Evolutionary conservation across 2,329 filamentous ascomycete species (phyloP).

Genomic region (Stemphylium beticola): DNA sequence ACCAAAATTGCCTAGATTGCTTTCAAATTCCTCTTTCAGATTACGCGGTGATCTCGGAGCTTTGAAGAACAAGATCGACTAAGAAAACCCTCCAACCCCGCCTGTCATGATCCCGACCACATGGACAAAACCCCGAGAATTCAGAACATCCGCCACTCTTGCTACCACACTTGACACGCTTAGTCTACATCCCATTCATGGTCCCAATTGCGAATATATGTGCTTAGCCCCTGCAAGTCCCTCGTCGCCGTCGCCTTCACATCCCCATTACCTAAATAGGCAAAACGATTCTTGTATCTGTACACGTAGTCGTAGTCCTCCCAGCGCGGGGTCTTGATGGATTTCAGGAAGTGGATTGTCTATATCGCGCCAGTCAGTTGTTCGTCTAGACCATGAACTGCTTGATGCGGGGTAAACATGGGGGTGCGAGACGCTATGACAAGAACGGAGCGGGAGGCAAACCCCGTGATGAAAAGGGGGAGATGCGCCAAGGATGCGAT

Average conservation of each 20-base stretch:
- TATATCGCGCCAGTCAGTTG: conserved; percentile 36
- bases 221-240: conserved; percentile 51
- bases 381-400: conserved; percentile 10
- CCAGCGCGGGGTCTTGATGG: conserved; percentile 50
- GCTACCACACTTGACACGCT: not conserved
- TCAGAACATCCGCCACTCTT: no score
- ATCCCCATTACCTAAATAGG: conserved; percentile 48
- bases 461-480: not conserved
- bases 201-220: conserved; percentile 55
- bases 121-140: no score
- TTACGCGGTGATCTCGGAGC: no score
- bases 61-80: no score
- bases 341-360: conserved; percentile 47
- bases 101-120: no score
- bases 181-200: conserved; percentile 56
- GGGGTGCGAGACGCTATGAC: not conserved
- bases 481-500: not conserved
- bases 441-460: not conserved
- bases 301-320: conserved; percentile 57
- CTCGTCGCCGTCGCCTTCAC: conserved; percentile 53
- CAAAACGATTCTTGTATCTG: conserved; percentile 42
- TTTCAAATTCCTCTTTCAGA: no score
- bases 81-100: no score
- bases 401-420: conserved; percentile 7
- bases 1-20: no score